Percentiles rank a stretch among this genome's conserved stretches.
Evolutionary conservation across 2,329 filamentous ascomycete species (phyloP).

Genomic region (Fusarium sp.): DNA sequence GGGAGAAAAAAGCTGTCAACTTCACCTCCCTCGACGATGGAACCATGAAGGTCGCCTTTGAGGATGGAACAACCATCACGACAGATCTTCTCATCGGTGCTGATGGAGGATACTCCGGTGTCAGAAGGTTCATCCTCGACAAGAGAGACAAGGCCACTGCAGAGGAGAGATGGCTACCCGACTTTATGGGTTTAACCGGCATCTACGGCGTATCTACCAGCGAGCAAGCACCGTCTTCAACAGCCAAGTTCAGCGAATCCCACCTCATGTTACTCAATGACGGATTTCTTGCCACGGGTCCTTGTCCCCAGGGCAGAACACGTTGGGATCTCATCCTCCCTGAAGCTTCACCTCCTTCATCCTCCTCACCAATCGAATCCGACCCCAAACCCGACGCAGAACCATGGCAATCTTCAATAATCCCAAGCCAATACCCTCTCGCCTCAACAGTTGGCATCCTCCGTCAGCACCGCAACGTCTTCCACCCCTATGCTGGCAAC

Average conservation of each 20-base stretch:
- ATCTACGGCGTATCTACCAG: conserved; percentile 38
- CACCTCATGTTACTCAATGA: conserved; percentile 29
- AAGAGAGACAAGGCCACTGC: conserved; percentile 23
- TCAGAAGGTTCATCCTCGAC: conserved; percentile 34
- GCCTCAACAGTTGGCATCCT: conserved; percentile 19
- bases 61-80: conserved; percentile 11
- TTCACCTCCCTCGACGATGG: conserved; percentile 23
- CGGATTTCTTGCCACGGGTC: conserved; percentile 34
- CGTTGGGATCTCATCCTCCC: conserved; percentile 44
- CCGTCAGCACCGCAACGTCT: conserved; percentile 20
- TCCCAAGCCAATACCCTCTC: conserved; percentile 26
- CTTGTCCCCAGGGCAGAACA: conserved; percentile 30
- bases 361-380: neutral
- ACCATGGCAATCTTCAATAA: conserved; percentile 27
- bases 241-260: conserved; percentile 22
- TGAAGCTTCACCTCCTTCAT: conserved; percentile 22
- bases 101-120: conserved; percentile 37
- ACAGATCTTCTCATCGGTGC: conserved; percentile 37
- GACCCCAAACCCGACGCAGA: conserved; percentile 1
- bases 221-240: neutral
- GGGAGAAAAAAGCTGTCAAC: conserved; percentile 28
- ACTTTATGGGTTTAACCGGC: conserved; percentile 37
- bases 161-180: conserved; percentile 34
- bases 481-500: conserved; percentile 37
- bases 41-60: conserved; percentile 14